These are phyloP conservation scores for Tetrapisispora nanseiensis DNA, from an alignment of 805 yeast genomes.

Conservation along the genomic window DNA sequence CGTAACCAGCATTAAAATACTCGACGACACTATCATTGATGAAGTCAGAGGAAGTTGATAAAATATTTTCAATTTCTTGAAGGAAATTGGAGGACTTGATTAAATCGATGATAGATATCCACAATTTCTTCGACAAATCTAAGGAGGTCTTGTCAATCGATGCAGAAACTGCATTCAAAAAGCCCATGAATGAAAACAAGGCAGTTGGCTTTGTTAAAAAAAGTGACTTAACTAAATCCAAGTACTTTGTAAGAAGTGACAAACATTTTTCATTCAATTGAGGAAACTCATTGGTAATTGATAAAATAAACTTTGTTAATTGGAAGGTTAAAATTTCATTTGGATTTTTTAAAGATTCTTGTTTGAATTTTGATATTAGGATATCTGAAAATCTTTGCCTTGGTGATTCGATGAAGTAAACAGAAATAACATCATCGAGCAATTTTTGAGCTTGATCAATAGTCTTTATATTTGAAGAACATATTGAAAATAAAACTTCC, in stretches of 20 bases:
- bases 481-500: constrained; percentile 45
- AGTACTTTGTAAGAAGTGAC: constrained; percentile 19
- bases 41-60: constrained; percentile 11
- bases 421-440: constrained; percentile 34
- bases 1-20: constrained; percentile 22
- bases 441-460: constrained; percentile 32
- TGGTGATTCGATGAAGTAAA: constrained; percentile 43
- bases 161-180: constrained; percentile 27
- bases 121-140: constrained; percentile 10
- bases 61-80: constrained; percentile 11
- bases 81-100: constrained; percentile 13
- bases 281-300: constrained; percentile 22
- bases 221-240: constrained; percentile 11
- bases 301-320: constrained; percentile 27
- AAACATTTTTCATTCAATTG: constrained; percentile 13
- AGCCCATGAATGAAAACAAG: constrained; percentile 32
- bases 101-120: constrained; percentile 11
- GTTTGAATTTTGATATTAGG: constrained; percentile 26
- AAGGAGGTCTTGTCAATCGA: constrained; percentile 8
- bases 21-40: constrained; percentile 24
- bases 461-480: constrained; percentile 30
- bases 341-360: constrained; percentile 30
- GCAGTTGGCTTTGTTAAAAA: constrained; percentile 9
- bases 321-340: constrained; percentile 32
- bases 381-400: constrained; percentile 38